Evolutionary conservation across 768 basidiomycete species (phyloP).

Genomic region (Lactarius psammicola): DNA sequence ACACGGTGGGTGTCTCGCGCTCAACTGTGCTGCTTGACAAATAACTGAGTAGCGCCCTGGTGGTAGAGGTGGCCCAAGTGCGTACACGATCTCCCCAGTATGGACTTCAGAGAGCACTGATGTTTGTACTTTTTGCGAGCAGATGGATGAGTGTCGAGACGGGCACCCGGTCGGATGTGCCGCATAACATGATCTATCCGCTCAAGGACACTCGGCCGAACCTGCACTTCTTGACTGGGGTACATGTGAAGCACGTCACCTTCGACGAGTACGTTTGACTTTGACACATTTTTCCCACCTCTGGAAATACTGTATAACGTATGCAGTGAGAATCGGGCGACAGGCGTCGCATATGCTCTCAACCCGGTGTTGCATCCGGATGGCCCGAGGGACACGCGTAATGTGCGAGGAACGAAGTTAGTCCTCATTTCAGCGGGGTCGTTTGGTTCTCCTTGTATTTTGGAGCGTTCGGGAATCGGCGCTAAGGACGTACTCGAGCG

Average conservation of each 20-base stretch:
- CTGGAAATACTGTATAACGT: neutral
- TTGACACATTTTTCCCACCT: constrained; percentile 31
- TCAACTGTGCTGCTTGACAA: no score
- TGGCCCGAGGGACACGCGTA: constrained; percentile 30
- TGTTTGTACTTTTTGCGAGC: neutral
- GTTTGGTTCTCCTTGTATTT: constrained; percentile 39
- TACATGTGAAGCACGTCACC: constrained; percentile 37
- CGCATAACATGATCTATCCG: constrained; percentile 43
- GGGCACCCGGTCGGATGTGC: constrained; percentile 56
- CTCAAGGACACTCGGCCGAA: constrained; percentile 36
- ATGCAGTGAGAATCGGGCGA: constrained; percentile 31
- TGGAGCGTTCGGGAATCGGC: constrained; percentile 45
- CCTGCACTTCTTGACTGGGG: constrained; percentile 36
- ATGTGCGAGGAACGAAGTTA: constrained; percentile 36
- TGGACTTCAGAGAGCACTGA: neutral
- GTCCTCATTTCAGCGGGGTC: constrained; percentile 43
- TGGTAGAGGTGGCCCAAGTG: constrained; percentile 36
- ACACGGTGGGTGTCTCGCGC: constrained; percentile 25
- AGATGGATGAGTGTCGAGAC: constrained; percentile 53
- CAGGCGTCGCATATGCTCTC: constrained; percentile 11
- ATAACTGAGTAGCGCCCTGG: constrained; percentile 21
- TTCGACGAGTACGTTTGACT: constrained; percentile 32
- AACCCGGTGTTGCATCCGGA: neutral
- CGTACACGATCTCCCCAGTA: neutral
- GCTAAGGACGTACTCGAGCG: constrained; percentile 32